Percentiles rank a stretch among this genome's conserved stretches.
Evolutionary conservation across 2,329 filamentous ascomycete genomes (phyloP).

Genomic region (Calcarisporium arbuscula): DNA sequence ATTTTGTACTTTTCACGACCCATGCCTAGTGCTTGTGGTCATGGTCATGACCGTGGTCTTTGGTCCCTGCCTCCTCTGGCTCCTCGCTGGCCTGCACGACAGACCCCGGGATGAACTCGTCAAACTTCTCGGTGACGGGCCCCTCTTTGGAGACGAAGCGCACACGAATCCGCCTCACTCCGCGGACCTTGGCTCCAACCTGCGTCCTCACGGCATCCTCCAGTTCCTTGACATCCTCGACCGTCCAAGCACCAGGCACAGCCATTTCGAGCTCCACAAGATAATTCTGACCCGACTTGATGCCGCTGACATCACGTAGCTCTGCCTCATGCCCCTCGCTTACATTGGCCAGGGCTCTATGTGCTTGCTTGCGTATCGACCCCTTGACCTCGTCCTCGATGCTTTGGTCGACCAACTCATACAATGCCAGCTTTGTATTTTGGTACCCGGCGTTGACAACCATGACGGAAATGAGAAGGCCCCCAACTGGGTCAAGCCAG

Average conservation of each 20-base stretch:
- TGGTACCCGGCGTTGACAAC: constrained; percentile 84
- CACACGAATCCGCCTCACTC: constrained; percentile 76
- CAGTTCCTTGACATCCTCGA: constrained; percentile 62
- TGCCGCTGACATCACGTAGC: constrained; percentile 72
- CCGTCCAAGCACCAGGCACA: constrained; percentile 69
- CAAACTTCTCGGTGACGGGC: constrained; percentile 51
- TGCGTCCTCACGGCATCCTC: constrained; percentile 68
- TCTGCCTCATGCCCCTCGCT: constrained; percentile 54
- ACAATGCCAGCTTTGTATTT: constrained; percentile 75
- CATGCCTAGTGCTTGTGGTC: too few relatives aligned
- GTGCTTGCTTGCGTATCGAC: constrained; percentile 61
- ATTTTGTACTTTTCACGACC: constrained; percentile 20
- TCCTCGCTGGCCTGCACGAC: constrained; percentile 56
- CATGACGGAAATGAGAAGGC: constrained; percentile 85
- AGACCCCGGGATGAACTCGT: constrained; percentile 71
- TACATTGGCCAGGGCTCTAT: constrained; percentile 50
- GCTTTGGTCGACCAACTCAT: constrained; percentile 85
- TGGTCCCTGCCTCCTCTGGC: constrained; percentile 20
- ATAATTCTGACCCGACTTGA: constrained; percentile 97
- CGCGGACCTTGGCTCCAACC: constrained; percentile 71
- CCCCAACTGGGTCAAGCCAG: constrained; percentile 92
- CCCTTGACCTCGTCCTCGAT: constrained; percentile 79
- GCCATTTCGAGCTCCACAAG: constrained; percentile 83
- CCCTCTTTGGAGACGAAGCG: constrained; percentile 71
- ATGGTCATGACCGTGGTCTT: constrained; percentile 29